phyloP scores from a whole-genome alignment of 2,329 filamentous ascomycete species.

The Fonsecaea multimorphosa region DNA sequence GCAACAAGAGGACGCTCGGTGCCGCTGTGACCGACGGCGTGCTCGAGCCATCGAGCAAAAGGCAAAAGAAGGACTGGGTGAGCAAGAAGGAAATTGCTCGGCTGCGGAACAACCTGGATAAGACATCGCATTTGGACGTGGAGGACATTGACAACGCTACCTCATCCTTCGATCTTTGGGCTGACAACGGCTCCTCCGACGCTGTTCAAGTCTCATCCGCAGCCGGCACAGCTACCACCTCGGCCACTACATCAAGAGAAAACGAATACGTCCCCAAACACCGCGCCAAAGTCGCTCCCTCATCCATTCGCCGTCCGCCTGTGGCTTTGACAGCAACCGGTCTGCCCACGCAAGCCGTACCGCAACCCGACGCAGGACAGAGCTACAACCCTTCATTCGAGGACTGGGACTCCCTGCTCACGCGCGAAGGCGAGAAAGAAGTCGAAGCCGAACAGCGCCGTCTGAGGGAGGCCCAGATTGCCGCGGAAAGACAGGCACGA shows the following conservation, averaged over 20 bases:
- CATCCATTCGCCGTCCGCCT: conserved; percentile 75
- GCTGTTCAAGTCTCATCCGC: conserved; percentile 54
- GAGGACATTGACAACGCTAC: conserved; percentile 61
- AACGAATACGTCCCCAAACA: conserved; percentile 71
- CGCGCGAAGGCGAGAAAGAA: conserved; percentile 76
- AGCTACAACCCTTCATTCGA: conserved; percentile 91
- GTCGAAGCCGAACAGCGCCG: conserved; percentile 79
- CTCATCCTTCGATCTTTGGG: conserved; percentile 78
- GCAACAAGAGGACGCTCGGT: conserved; percentile 63
- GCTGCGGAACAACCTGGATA: conserved; percentile 62
- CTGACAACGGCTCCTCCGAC: conserved; percentile 53
- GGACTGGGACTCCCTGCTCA: conserved; percentile 80
- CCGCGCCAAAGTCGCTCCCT: conserved; percentile 72
- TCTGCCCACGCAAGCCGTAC: conserved; percentile 77
- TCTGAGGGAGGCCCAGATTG: conserved; percentile 66
- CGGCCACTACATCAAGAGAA: conserved; percentile 45
- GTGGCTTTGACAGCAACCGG: conserved; percentile 83
- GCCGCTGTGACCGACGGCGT: conserved; percentile 70
- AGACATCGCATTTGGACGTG: conserved; percentile 26
- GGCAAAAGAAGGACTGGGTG: conserved; percentile 77
- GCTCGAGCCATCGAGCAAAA: conserved; percentile 71
- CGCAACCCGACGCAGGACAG: conserved; percentile 78
- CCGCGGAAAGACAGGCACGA: conserved; percentile 66
- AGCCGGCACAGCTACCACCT: not conserved
- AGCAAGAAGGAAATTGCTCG: conserved; percentile 82